Base-by-base conservation (phyloP, 2,329 filamentous ascomycete species). In the Pestalotiopsis sp. region DNA sequence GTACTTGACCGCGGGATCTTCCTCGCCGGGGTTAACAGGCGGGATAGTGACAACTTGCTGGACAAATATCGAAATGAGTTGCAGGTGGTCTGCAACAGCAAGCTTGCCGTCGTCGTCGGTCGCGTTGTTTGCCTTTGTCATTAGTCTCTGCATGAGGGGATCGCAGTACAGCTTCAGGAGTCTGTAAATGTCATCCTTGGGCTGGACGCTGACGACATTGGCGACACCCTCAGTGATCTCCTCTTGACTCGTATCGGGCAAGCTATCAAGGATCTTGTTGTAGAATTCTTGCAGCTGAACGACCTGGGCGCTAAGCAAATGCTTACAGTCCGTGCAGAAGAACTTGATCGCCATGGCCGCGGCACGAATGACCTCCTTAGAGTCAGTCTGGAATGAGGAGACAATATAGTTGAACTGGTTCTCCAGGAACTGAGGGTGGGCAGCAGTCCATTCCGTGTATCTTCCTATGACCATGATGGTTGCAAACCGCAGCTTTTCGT, bases 401-500 rank as follows among this genome's bases (percentile, higher is more conserved):
- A 97, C 95, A 76, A 99, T 97, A 81, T 97, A 99, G 76, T 94
- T 94, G 78, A 99, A 93, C 80, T 99, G 96, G 9, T 93, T 88
- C 80, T 97, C 93, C 9, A 99, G 86, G 60, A 95, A 97, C 69
- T 98, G 94, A 0, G 95, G 93, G 76, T 99, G 96, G 62, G 94
- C 91, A 4, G 96, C 90, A 0, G 97, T 99, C 96, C 96, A 99
- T 80, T 98, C 95, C 0, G 97, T 99, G 78, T 99, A 99, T 71
- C 96, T 89, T 49, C 94, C 96, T 25, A 99, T 88, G 3, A 97
- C 95, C 94, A 99, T 98, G 76, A 98, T 97, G 5, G 95, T 95
- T 71, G 97, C 95, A 81, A 99, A 99, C 7, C 95, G 93, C n/a
- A 99, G 88, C 83, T 98, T 99, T 81, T 98, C 94, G 76, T 99